Conservation (phyloP, 1,139 yeast genomes). For the Suhomyces atakaporum region DNA sequence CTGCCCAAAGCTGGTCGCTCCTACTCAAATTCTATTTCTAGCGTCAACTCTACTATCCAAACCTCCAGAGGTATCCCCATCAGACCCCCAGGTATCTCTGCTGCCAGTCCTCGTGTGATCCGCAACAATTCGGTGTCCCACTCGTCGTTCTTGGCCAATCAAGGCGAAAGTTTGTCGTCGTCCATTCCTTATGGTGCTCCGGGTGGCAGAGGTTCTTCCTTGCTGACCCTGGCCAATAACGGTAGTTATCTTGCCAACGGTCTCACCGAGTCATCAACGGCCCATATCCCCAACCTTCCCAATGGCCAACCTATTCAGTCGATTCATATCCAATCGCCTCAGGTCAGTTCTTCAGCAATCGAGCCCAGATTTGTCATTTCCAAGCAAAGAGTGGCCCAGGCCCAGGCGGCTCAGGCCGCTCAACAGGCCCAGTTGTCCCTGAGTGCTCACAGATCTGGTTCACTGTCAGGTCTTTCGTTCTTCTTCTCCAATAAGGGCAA, state of each 20-base stretch:
- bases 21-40: slow-evolving; percentile 18
- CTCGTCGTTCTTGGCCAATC: slow-evolving; percentile 38
- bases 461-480: slow-evolving; percentile 54
- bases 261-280: slow-evolving; percentile 11
- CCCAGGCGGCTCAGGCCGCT: slow-evolving; percentile 39
- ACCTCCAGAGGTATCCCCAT: slow-evolving; percentile 24
- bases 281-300: slow-evolving; percentile 48
- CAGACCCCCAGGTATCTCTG: slow-evolving; percentile 27
- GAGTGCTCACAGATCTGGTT: slow-evolving; percentile 38
- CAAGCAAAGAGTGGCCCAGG: slow-evolving; percentile 68
- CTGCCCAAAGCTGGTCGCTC: slow-evolving; percentile 23
- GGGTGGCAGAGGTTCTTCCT: slow-evolving; percentile 44
- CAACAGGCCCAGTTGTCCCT: slow-evolving; percentile 27
- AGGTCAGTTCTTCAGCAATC: slow-evolving; percentile 53
- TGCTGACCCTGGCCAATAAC: slow-evolving; percentile 8
- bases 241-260: slow-evolving; percentile 7
- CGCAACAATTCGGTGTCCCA: slow-evolving; percentile 49
- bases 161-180: slow-evolving; percentile 54
- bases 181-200: slow-evolving; percentile 77
- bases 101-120: slow-evolving; percentile 43
- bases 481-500: slow-evolving; percentile 42
- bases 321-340: slow-evolving; percentile 70
- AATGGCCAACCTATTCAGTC: slow-evolving; percentile 59
- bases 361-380: slow-evolving; percentile 76
- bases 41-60: slow-evolving; percentile 15